Conservation (phyloP, 1,284 basidiomycete species). For the Chondrostereum purpureum region DNA sequence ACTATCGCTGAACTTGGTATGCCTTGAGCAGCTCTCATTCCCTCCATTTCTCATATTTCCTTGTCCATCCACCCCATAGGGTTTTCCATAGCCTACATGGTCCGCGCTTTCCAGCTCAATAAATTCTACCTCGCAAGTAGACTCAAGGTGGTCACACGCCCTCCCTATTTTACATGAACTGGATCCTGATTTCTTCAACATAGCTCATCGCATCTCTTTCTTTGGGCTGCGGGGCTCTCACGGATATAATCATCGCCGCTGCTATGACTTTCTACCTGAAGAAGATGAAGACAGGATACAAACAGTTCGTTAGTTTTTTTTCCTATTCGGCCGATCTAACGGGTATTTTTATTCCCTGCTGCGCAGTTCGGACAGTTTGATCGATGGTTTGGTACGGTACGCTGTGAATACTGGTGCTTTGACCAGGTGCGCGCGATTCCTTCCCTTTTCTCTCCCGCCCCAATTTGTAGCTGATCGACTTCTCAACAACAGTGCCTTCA, state of each 20-base stretch:
- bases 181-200: not conserved
- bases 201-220: constrained; percentile 11
- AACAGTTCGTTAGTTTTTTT: constrained; percentile 4
- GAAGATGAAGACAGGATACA: constrained; percentile 11
- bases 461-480: not conserved
- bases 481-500: constrained; percentile 5
- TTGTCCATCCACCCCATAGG: not conserved
- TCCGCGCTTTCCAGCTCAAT: constrained; percentile 2
- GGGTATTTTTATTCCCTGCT: too few relatives aligned
- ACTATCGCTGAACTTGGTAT: not conserved
- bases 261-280: constrained; percentile 10
- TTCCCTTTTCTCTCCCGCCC: not conserved
- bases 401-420: constrained; percentile 9
- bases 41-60: constrained; percentile 3
- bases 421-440: constrained; percentile 4
- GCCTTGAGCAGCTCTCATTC: not conserved
- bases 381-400: constrained; percentile 7
- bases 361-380: constrained; percentile 9
- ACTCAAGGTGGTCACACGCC: constrained; percentile 8
- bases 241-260: constrained; percentile 11
- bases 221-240: constrained; percentile 10
- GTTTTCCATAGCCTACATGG: not conserved
- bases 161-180: not conserved
- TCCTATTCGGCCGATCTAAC: not conserved
- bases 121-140: constrained; percentile 2